A percentile compares a stretch with the other conserved stretches of the same genome.
phyloP scores from a whole-genome alignment of 352 stramenopile species.

The Phytophthora capsici region DNA sequence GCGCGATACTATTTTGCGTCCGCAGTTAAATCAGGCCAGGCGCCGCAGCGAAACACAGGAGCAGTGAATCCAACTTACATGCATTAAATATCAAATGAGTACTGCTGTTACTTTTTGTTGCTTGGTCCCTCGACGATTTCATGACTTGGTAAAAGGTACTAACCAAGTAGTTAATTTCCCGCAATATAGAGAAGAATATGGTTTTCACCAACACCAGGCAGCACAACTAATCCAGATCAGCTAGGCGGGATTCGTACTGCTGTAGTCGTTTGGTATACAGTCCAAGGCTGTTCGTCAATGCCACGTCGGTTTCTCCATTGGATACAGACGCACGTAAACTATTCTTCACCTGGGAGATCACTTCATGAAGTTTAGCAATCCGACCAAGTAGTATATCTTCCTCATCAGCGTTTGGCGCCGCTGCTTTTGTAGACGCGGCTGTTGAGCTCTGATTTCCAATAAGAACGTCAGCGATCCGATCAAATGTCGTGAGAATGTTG shows the following conservation, averaged over 20 bases:
- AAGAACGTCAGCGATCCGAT: background rate
- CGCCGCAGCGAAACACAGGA: no score
- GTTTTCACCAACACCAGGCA: no score
- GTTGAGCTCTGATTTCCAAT: background rate
- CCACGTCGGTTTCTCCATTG: background rate
- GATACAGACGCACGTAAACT: background rate
- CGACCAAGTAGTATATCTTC: background rate
- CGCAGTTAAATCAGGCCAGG: no score
- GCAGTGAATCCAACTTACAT: no score
- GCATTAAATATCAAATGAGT: no score
- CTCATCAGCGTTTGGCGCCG: background rate
- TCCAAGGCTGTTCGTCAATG: background rate
- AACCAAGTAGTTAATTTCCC: no score
- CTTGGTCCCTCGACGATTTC: no score
- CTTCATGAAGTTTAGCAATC: background rate
- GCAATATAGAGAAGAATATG: no score
- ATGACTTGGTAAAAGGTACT: no score
- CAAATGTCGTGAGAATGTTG: background rate
- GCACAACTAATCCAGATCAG: no score
- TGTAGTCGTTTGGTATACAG: background rate
- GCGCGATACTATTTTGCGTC: no score
- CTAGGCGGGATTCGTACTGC: background rate
- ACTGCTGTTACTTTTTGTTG: no score
- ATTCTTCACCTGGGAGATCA: background rate
- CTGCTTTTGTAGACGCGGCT: background rate